Evolutionary conservation across 371 early-diverging fungal species (phyloP).

Genomic region (Circinella minor): DNA sequence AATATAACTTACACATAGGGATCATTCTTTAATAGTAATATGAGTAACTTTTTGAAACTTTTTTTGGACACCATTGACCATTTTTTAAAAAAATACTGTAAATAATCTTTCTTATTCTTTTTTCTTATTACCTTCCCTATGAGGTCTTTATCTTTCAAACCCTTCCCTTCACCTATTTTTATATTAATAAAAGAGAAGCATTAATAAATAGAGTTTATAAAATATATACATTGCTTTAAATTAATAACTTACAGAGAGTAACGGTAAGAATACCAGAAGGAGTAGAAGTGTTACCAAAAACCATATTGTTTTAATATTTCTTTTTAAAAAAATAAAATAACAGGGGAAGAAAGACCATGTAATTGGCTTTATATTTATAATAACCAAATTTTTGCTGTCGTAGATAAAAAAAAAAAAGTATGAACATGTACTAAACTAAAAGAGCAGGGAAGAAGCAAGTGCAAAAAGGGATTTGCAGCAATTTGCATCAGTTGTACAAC

Average conservation of each 20-base stretch:
- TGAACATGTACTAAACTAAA: too few relatives aligned
- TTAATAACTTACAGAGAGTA: conserved; percentile 23
- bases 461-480: too few relatives aligned
- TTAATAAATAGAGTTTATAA: background rate
- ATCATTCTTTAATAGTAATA: conserved; percentile 23
- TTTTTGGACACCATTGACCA: background rate
- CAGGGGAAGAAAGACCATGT: too few relatives aligned
- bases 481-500: too few relatives aligned
- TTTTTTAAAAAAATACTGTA: too few relatives aligned
- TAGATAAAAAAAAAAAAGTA: too few relatives aligned
- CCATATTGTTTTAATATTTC: too few relatives aligned
- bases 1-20: conserved; percentile 29
- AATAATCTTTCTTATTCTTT: background rate
- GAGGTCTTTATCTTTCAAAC: conserved; percentile 38
- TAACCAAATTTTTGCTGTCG: too few relatives aligned
- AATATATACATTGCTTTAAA: background rate
- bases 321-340: too few relatives aligned
- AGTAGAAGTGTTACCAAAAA: background rate
- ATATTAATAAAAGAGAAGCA: too few relatives aligned
- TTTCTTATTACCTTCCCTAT: conserved; percentile 25
- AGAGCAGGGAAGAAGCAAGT: too few relatives aligned
- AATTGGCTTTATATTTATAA: too few relatives aligned
- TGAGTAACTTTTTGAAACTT: background rate
- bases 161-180: conserved; percentile 34
- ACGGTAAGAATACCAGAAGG: conserved; percentile 39